These are phyloP conservation scores for Hyaloscypha variabilis DNA, from an alignment of 495 filamentous ascomycete genomes.

Conservation along the genomic window DNA sequence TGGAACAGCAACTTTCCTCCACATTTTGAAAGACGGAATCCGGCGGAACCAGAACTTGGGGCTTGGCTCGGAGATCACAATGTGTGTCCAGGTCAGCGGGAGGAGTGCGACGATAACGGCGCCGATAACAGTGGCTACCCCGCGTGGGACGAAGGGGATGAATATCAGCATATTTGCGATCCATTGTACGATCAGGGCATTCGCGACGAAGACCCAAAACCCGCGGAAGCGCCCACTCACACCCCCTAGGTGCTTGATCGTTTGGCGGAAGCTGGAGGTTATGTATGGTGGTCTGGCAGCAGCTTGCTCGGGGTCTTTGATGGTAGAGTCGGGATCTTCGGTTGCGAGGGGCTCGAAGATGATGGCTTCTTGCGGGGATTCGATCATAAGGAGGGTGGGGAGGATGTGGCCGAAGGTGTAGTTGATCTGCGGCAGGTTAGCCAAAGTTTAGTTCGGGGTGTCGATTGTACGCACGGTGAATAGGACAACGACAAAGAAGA, in stretches of 20 bases:
- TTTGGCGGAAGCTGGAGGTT: slow-evolving; percentile 27
- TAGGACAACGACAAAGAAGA: slow-evolving; percentile 9
- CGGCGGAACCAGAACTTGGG: slow-evolving; percentile 32
- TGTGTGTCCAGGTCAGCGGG: slow-evolving; percentile 31
- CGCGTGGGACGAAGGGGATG: slow-evolving; percentile 11
- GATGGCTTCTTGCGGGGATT: slow-evolving; percentile 29
- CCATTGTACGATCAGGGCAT: slow-evolving; percentile 1
- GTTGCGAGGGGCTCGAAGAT: slow-evolving; percentile 31
- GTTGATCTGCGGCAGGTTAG: slow-evolving; percentile 26
- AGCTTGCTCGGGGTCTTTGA: slow-evolving; percentile 23
- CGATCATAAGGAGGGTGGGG: slow-evolving; percentile 32
- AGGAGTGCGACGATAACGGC: slow-evolving; percentile 26
- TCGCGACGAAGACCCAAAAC: slow-evolving; percentile 18
- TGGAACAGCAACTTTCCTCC: slow-evolving; percentile 30
- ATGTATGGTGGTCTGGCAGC: slow-evolving; percentile 20
- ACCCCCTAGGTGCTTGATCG: slow-evolving; percentile 30
- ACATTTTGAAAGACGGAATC: slow-evolving; percentile 22
- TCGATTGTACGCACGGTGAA: slow-evolving; percentile 16
- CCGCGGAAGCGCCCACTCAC: slow-evolving; percentile 29
- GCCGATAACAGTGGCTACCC: slow-evolving; percentile 17
- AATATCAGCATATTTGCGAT: slow-evolving; percentile 8
- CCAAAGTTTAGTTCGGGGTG: not conserved
- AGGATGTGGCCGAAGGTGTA: slow-evolving; percentile 32
- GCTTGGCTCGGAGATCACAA: slow-evolving; percentile 34
- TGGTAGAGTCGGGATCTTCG: slow-evolving; percentile 24